Percentiles rank a stretch among this genome's conserved stretches.
phyloP scores from a whole-genome alignment of 73 alveolate genomes.

The Tetrahymena borealis region DNA sequence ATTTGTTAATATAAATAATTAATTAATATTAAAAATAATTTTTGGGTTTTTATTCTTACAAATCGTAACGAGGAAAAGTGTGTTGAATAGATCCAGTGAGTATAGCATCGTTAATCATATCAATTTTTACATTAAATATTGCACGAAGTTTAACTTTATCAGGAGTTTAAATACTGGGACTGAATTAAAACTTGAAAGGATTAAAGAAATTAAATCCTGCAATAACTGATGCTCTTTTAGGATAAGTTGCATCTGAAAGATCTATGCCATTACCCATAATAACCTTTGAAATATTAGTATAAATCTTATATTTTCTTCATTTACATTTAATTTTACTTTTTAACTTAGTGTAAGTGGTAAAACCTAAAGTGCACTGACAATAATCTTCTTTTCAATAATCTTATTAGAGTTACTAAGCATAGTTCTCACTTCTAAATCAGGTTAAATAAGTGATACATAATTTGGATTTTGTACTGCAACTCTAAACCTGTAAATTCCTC shows the following conservation, averaged over 20 bases:
- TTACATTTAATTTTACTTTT: not conserved
- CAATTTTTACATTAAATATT: not conserved
- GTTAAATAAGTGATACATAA: not conserved
- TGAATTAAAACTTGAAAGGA: not conserved
- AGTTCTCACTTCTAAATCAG: not conserved
- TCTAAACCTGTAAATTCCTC: not conserved
- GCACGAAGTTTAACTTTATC: not conserved
- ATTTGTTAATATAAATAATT: not conserved
- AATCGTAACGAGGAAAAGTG: not conserved
- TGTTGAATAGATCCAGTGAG: not conserved
- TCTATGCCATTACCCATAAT: not conserved
- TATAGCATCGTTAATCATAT: not conserved
- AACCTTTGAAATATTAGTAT: not conserved
- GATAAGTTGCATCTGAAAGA: not conserved
- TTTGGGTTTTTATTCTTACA: not conserved
- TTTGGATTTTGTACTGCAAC: not conserved
- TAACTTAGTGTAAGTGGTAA: not conserved
- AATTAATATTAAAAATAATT: not conserved
- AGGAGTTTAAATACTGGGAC: not conserved
- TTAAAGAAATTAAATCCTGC: not conserved
- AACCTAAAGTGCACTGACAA: not conserved
- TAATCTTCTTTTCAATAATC: not conserved
- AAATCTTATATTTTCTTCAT: not conserved
- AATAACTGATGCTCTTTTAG: not conserved
- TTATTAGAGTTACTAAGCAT: not conserved